Base-by-base conservation (phyloP, 192 early-diverging fungal genomes). In the Umbelopsis sp. region DNA sequence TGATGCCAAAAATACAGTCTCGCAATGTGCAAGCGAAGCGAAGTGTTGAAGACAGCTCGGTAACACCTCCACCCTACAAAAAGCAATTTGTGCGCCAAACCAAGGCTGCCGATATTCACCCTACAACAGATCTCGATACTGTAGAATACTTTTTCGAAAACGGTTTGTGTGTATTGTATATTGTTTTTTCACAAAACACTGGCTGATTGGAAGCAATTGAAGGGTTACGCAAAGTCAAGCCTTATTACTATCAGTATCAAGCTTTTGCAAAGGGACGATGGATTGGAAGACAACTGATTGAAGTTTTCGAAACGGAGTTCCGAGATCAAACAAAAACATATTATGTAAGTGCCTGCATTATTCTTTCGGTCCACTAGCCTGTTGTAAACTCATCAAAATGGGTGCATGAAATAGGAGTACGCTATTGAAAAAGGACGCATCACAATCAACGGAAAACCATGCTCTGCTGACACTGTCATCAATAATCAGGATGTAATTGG, bases 181-280 rank as follows among this genome's bases (percentile, higher is more conserved):
- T 68, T 25, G 18, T 27, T 52, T 0, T 47, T 23, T 9, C 16
- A 46, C 15, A 49, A 47, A n/a, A 7, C 37, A 23, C 3, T 23
- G 2, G 45, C 44, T n/a, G 33, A 69, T 1, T 79, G 64, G 66
- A 41, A 41, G 7, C 37, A 41, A 41, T 41, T 74, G 44, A 64
- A 85, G 93, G 82, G 9, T 70, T 95, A n/a, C 87, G 93, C 35
- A 93, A 91, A 74, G 91, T 99, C 10, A 74, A 78, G 37, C 97
- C 97, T 1, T 99, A 98, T 76, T 89, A 84, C 73, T 94, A 87
- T 72, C 82, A 86, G 46, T 96, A 92, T 72, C 73, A 89, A 66
- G 90, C 92, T 1, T 92, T 90, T 75, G 92, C 92, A 22, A 98
- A 98, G 76, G 92, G 92, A 16, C 88, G 97, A 11, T 99, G 97